Evolutionary conservation across 139 green algal genomes (phyloP).

Genomic region (Mesotaenium endlicherianum): DNA sequence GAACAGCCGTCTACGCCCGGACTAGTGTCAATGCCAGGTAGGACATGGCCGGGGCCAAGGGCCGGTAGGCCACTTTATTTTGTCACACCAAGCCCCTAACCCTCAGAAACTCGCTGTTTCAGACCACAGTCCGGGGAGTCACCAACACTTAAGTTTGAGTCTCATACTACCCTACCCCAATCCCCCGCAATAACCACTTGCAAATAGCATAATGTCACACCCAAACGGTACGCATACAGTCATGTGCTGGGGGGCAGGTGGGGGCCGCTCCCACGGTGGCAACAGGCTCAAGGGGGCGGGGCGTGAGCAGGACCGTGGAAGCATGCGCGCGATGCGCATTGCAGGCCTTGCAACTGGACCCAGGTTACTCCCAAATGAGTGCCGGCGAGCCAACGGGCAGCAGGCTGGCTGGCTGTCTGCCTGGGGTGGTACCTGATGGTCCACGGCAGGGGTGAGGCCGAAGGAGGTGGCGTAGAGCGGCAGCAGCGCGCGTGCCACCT

Average conservation of each 20-base stretch:
- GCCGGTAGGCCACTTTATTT: no score
- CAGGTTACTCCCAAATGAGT: background rate
- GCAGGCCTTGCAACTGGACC: background rate
- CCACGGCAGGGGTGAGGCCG: background rate
- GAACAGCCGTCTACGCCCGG: no score
- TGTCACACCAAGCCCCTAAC: no score
- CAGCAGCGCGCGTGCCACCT: background rate
- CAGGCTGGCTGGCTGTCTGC: background rate
- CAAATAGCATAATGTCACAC: no score
- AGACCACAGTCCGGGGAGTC: no score
- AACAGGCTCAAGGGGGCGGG: background rate
- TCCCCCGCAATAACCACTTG: no score
- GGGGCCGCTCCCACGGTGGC: background rate
- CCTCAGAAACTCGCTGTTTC: no score
- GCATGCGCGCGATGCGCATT: background rate
- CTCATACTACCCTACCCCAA: no score
- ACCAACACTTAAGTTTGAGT: no score
- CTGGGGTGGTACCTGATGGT: background rate
- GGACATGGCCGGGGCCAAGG: no score
- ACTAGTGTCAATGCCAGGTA: no score
- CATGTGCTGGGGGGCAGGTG: background rate
- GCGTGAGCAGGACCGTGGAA: background rate
- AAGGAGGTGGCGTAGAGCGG: background rate
- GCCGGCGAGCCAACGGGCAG: background rate
- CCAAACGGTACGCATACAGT: no score